Base-by-base conservation (phyloP, 495 filamentous ascomycete genomes). In the Talaromyces ruber region DNA sequence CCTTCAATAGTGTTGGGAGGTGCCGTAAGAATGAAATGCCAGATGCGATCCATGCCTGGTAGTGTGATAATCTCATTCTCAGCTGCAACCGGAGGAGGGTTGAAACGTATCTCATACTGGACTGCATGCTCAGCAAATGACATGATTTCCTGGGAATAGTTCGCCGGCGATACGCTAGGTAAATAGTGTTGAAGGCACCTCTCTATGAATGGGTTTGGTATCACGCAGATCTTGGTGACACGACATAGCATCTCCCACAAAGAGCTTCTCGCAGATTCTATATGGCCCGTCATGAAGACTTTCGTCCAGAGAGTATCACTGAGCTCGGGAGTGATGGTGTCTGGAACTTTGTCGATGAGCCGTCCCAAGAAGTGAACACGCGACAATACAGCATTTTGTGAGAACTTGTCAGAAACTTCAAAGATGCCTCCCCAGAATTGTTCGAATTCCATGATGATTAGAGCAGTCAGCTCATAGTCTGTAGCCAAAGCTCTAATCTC, bases 11-110 rank as follows among this genome's bases (percentile, higher is more conserved):
- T 86, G 51, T 82, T 80, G n/a, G 80, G 76, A 3, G 84, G 85
- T 12, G 90, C 86, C 21, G 81, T 85, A 54, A 97, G 69, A 18
- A 93, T 86, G 67, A 96, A 85, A 16, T 82, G 84, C 93, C 93
- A 98, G 54, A 97, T 77, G 47, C 90, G 81, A 58, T 94, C 90
- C 56, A 90, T 79, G 8, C 87, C 88, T 18, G 81, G 76, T 57
- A 88, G 79, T 14, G 77, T 67, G 22, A 86, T 74, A 6, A 81
- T 68, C 29, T 78, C 74, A 62, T 81, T 70, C 34, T 80, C 81
- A 11, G 65, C 69, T 4, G 71, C 72, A 25, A 69, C 60, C 4
- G 69, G 62, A 8, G 74, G 71, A 4, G 75, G 73, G 22, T 76
- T 70, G 65, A 78, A 71, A n/a, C 77, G 73, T 28, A 76, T 65